A percentile compares a stretch with the other conserved stretches of the same genome.
These are phyloP conservation scores for Gaillardinia entomophila DNA, from an alignment of 805 yeast species.

Conservation along the genomic window DNA sequence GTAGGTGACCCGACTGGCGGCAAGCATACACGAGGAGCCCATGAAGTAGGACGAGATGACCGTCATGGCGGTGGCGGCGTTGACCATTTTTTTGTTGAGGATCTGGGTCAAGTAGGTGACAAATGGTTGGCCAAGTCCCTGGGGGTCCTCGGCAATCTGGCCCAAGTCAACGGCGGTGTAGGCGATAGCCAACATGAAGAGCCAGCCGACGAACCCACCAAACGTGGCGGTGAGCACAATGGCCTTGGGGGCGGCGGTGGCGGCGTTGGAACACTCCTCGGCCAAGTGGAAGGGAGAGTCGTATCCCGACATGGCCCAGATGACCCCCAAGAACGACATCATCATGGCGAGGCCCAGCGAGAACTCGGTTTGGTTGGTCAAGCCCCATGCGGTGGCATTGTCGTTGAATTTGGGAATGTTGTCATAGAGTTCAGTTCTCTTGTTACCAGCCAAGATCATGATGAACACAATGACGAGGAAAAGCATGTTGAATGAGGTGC, in stretches of 20 bases:
- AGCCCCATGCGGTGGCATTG: slow-evolving; percentile 47
- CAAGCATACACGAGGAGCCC: slow-evolving; percentile 58
- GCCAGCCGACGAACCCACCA: slow-evolving; percentile 54
- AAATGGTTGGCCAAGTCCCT: slow-evolving; percentile 54
- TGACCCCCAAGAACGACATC: slow-evolving; percentile 54
- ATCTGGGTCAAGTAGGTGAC: slow-evolving; percentile 50
- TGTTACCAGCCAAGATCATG: slow-evolving; percentile 49
- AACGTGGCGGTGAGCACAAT: slow-evolving; percentile 51
- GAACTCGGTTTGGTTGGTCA: slow-evolving; percentile 54
- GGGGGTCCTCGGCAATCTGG: slow-evolving; percentile 40
- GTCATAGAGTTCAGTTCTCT: slow-evolving; percentile 22
- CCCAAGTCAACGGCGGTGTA: slow-evolving; percentile 52
- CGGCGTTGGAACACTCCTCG: slow-evolving; percentile 67
- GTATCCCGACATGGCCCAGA: slow-evolving; percentile 72
- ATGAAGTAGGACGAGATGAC: slow-evolving; percentile 40
- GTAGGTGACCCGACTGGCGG: slow-evolving; percentile 61
- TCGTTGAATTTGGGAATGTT: slow-evolving; percentile 44
- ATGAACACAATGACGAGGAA: slow-evolving; percentile 49
- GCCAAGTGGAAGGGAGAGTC: slow-evolving; percentile 71
- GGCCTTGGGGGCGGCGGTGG: slow-evolving; percentile 61
- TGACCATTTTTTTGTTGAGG: slow-evolving; percentile 33
- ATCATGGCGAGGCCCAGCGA: slow-evolving; percentile 57
- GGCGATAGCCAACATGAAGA: slow-evolving; percentile 54
- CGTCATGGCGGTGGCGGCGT: slow-evolving; percentile 40
- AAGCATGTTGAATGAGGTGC: slow-evolving; percentile 44